These are phyloP conservation scores for Parathielavia appendiculata DNA, from an alignment of 495 filamentous ascomycete genomes.

Conservation along the genomic window DNA sequence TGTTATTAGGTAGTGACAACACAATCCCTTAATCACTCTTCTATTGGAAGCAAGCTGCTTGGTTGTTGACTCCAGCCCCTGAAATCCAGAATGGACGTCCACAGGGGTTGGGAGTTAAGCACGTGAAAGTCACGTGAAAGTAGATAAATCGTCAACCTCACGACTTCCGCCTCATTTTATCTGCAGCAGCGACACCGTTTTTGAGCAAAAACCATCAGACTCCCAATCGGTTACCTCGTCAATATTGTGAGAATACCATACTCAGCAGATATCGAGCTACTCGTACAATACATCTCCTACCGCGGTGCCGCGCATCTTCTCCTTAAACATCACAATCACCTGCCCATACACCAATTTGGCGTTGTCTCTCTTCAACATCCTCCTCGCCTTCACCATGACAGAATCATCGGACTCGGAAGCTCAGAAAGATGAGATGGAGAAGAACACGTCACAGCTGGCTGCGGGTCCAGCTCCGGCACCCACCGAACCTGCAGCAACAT, in stretches of 20 bases:
- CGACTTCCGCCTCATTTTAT: neutral
- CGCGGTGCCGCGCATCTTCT: too few species aligned
- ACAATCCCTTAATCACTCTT: neutral
- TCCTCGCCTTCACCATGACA: too few species aligned
- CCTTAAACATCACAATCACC: too few species aligned
- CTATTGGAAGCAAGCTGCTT: neutral
- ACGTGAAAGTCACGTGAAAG: constrained; percentile 19
- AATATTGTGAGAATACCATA: too few species aligned
- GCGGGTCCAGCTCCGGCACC: neutral
- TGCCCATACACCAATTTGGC: too few species aligned
- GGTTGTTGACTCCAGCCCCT: too few species aligned
- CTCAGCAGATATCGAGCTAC: too few species aligned
- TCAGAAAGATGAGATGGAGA: neutral
- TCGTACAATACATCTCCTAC: too few species aligned
- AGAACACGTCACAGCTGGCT: neutral
- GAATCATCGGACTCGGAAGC: neutral
- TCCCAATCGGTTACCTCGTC: neutral
- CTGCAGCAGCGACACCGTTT: too few species aligned
- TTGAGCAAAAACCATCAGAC: neutral
- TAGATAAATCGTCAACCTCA: neutral
- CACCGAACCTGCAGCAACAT: constrained; percentile 10
- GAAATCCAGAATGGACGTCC: neutral
- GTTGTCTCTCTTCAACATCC: too few species aligned
- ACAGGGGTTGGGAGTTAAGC: constrained; percentile 19
- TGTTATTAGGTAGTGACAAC: constrained; percentile 53